Conservation (phyloP, 768 basidiomycete species). For the Suillus placidus region DNA sequence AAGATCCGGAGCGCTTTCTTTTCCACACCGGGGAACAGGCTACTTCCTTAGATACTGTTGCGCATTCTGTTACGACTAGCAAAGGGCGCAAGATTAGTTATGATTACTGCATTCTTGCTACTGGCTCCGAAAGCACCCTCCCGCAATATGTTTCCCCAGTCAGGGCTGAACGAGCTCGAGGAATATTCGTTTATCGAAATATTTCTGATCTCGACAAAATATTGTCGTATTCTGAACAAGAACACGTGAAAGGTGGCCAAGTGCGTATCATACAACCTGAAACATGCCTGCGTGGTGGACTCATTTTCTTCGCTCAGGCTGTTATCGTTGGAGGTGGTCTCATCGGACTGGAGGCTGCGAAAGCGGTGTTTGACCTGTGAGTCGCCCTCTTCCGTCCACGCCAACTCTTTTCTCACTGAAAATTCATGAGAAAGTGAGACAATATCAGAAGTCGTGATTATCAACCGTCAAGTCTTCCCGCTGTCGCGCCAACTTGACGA, state of each 20-base stretch:
- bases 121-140: conserved; percentile 66
- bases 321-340: conserved; percentile 71
- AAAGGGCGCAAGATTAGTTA: conserved; percentile 50
- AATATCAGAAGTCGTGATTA: conserved; percentile 51
- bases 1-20: conserved; percentile 57
- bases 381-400: conserved; percentile 13
- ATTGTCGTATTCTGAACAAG: conserved; percentile 55
- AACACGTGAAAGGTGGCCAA: conserved; percentile 39
- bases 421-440: conserved; percentile 23
- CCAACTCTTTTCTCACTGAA: neutral
- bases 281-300: neutral
- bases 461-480: conserved; percentile 54
- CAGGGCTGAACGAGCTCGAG: conserved; percentile 44
- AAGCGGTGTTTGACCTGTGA: conserved; percentile 64
- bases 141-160: conserved; percentile 56
- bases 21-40: conserved; percentile 55
- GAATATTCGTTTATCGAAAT: conserved; percentile 74
- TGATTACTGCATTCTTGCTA: conserved; percentile 68
- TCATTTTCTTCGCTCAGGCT: conserved; percentile 27
- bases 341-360: conserved; percentile 75
- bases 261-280: conserved; percentile 17
- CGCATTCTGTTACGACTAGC: conserved; percentile 49
- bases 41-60: conserved; percentile 38
- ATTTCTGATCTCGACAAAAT: conserved; percentile 69
- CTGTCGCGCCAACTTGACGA: conserved; percentile 61